Evolutionary conservation across 2,329 filamentous ascomycete genomes (phyloP).

Genomic region (Talaromyces piceae): DNA sequence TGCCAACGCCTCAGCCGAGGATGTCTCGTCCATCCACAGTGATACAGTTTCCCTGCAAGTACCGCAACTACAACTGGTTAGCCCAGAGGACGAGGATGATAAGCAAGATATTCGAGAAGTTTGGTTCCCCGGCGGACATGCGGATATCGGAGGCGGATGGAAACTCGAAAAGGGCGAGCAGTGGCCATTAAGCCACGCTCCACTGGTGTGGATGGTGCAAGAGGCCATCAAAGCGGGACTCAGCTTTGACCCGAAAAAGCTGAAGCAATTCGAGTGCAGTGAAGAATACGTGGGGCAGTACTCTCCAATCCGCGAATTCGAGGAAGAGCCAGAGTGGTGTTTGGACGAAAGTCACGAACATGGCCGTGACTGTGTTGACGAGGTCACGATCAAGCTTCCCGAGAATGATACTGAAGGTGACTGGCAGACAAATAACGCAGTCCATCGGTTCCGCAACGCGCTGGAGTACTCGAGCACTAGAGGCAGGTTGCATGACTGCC

Average conservation of each 20-base stretch:
- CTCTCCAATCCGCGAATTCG: constrained; percentile 22
- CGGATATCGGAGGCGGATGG: constrained; percentile 74
- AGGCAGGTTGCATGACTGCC: constrained; percentile 61
- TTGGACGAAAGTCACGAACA: constrained; percentile 3
- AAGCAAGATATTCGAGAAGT: constrained; percentile 71
- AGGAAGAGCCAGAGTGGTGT: constrained; percentile 11
- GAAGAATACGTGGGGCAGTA: constrained; percentile 36
- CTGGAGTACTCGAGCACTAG: constrained; percentile 50
- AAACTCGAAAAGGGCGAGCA: constrained; percentile 48
- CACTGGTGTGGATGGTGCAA: constrained; percentile 63
- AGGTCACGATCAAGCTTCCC: constrained; percentile 4
- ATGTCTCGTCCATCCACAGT: constrained; percentile 24
- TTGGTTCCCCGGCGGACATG: constrained; percentile 67
- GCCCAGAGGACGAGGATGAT: constrained; percentile 23
- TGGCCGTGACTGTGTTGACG: constrained; percentile 8
- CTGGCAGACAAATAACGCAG: constrained; percentile 21
- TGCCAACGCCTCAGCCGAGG: constrained; percentile 21
- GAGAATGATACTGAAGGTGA: constrained; percentile 10
- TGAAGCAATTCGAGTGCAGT: constrained; percentile 58
- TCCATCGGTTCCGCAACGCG: constrained; percentile 47
- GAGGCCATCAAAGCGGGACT: constrained; percentile 60
- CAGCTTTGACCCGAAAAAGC: constrained; percentile 60
- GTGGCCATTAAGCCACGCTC: constrained; percentile 57
- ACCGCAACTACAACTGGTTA: constrained; percentile 13
- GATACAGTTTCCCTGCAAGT: constrained; percentile 23